A percentile compares a stretch with the other conserved stretches of the same genome.
Evolutionary conservation across 1,284 basidiomycete genomes (phyloP).

Genomic region (Coniferiporia weirii): DNA sequence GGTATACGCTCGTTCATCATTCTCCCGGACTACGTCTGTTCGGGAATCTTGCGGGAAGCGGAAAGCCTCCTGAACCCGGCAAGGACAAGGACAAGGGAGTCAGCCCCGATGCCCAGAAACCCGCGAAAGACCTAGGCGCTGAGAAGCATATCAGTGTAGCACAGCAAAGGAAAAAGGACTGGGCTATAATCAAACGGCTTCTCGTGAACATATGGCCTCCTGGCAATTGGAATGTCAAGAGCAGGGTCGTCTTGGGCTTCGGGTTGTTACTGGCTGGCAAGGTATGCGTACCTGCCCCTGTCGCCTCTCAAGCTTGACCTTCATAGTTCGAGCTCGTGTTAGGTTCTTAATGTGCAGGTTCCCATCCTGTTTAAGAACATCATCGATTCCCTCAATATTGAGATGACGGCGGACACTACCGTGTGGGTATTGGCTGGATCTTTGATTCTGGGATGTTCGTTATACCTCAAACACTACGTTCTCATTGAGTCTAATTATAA

Average conservation of each 20-base stretch:
- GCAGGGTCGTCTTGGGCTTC: conserved; percentile 82
- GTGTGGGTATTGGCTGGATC: conserved; percentile 91
- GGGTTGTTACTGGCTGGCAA: conserved; percentile 82
- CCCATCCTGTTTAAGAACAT: conserved; percentile 93
- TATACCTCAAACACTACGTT: background rate
- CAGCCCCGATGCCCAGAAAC: conserved; percentile 1
- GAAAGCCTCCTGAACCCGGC: background rate
- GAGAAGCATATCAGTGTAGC: conserved; percentile 22
- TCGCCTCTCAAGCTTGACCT: background rate
- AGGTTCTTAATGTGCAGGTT: conserved; percentile 95
- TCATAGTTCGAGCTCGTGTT: background rate
- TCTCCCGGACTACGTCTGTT: background rate
- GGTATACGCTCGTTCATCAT: background rate
- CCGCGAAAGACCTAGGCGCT: conserved; percentile 11
- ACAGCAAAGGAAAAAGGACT: conserved; percentile 64
- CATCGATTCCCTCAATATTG: conserved; percentile 85
- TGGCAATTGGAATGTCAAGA: conserved; percentile 68
- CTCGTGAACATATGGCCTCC: conserved; percentile 71
- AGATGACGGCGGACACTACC: conserved; percentile 71
- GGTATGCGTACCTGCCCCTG: conserved; percentile 38
- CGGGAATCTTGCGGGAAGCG: background rate
- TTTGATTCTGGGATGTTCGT: conserved; percentile 85
- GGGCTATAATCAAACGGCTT: conserved; percentile 59
- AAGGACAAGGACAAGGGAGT: conserved; percentile 4
- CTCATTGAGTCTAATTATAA: background rate